Evolutionary conservation across 305 asterid species (phyloP), one percentile per base, ranked within the genome.

Genomic region (Solanum hybrid): DNA sequence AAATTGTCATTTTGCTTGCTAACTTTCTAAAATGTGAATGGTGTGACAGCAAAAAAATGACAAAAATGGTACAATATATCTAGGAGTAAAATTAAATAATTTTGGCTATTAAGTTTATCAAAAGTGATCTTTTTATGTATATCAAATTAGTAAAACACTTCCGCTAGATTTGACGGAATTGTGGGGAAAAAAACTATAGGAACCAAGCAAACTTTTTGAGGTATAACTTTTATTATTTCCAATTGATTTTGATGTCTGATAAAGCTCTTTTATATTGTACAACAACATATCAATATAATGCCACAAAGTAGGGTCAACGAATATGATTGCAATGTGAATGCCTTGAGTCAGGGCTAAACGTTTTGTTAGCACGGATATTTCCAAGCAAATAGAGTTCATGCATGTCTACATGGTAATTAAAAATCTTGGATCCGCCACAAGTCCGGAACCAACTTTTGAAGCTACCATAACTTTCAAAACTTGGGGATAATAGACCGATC

Each of bases 381-480:
- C 0, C 0, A 0, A 51, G n/a, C 67, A 51, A 51, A 0, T 0
- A 51, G n/a, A 51, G 8, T 51, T 51, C 67, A 0, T 51, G 67
- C 67, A 51, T 16, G n/a, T 6, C 9, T 51, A 9, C n/a, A 51
- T 1, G n/a, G n/a, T 1, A 1, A n/a, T 51, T 16, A 57, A 57
- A 57, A 57, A 57, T 57, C 11, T 57, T 57, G 11, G 24, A 3
- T 57, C 24, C 69, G 2, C 11, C 69, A 57, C 24, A 57, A 0
- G 10, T 57, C 0, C 0, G 2, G n/a, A 57, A 0, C 69, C 24
- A 57, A 57, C 69, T 16, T 57, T 57, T 0, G 10, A 6, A 57
- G 0, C 69, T 6, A 57, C 69, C 11, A 57, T 0, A 57, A 1
- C 69, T 57, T 51, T 51, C 4, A 51, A 51, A 57, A 57, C 24